These are phyloP conservation scores for Macrolepiota fuliginosa DNA, from an alignment of 768 basidiomycete species.

Conservation along the genomic window DNA sequence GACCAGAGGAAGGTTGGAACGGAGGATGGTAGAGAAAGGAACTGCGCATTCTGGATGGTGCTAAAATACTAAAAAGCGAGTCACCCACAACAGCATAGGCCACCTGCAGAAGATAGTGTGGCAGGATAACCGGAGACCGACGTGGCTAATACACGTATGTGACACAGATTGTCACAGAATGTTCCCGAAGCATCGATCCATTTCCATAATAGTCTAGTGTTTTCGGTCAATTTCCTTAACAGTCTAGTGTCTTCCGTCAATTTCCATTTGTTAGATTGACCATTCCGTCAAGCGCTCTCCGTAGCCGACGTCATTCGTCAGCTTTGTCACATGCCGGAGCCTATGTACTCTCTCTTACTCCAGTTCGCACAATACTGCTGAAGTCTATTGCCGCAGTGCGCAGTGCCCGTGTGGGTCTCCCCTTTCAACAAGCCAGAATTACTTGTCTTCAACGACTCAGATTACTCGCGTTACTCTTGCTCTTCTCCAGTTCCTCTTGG, in stretches of 20 bases:
- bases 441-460: background rate
- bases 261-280: background rate
- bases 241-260: background rate
- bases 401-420: background rate
- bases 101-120: background rate
- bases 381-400: background rate
- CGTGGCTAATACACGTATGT: conserved; percentile 6
- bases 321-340: background rate
- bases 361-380: background rate
- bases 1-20: background rate
- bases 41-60: background rate
- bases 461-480: background rate
- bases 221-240: background rate
- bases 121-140: conserved; percentile 3
- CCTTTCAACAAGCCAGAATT: background rate
- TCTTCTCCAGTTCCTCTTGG: background rate
- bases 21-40: background rate
- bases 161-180: conserved; percentile 1
- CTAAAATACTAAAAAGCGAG: background rate
- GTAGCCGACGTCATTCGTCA: background rate
- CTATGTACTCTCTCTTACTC: background rate
- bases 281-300: background rate
- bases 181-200: background rate
- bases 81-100: background rate
- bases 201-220: background rate